Conservation (phyloP, 129 eudicot genomes). For the Oenanthe sinensis region DNA sequence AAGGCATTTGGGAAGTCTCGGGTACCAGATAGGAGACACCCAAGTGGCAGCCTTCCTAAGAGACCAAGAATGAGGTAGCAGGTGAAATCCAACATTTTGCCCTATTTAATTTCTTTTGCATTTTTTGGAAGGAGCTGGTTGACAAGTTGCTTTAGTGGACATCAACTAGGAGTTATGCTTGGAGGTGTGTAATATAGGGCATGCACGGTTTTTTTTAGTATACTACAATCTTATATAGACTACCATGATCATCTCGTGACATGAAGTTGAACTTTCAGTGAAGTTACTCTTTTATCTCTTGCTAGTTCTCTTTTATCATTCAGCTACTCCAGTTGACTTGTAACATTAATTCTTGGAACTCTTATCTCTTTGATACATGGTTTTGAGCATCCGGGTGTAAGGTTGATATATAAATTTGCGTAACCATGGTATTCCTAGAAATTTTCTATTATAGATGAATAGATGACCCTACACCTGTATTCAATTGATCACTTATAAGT, state of each 20-base stretch:
- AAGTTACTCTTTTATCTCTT: not conserved
- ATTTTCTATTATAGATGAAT: not conserved
- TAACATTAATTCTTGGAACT: not conserved
- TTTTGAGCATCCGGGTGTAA: not conserved
- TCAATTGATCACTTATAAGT: not conserved
- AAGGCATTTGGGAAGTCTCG: constrained; percentile 43
- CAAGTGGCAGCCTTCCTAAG: constrained; percentile 33
- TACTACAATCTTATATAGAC: not conserved
- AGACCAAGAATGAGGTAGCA: constrained; percentile 35
- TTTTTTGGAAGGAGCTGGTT: not conserved
- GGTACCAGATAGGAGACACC: constrained; percentile 32
- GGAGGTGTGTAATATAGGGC: constrained; percentile 14
- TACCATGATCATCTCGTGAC: not conserved
- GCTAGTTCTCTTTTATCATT: not conserved
- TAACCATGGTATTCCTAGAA: not conserved
- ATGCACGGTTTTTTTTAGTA: not conserved
- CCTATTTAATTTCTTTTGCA: not conserved
- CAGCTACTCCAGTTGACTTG: not conserved
- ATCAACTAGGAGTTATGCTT: not conserved
- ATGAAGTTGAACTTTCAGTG: not conserved
- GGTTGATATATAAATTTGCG: not conserved
- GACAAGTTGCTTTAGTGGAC: not conserved
- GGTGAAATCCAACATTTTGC: not conserved
- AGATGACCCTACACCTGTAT: not conserved
- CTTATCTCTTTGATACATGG: not conserved